Conservation (phyloP, 83 land plant species). For the Isoetes engelmannii region DNA sequence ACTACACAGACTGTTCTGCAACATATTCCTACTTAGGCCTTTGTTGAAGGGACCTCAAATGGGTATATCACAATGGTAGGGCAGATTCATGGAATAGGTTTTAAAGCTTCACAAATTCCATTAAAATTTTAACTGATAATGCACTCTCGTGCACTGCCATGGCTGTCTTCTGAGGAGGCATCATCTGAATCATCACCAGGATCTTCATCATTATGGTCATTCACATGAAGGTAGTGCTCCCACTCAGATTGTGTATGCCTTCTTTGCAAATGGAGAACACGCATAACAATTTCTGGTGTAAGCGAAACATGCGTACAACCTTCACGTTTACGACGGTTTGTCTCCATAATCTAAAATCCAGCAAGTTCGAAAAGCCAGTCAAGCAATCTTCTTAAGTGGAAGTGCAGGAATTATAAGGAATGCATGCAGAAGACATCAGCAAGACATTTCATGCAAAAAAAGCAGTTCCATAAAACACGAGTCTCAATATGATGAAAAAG, state of each 20-base stretch:
- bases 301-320: constrained; percentile 37
- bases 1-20: no score
- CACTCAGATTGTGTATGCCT: constrained; percentile 33
- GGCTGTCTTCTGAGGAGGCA: not conserved
- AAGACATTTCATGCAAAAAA: not conserved
- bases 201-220: constrained; percentile 16
- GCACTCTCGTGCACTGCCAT: no score
- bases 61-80: no score
- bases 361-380: not conserved
- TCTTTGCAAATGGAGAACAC: constrained; percentile 52
- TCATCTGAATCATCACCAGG: constrained; percentile 42
- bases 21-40: no score
- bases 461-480: not conserved
- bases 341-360: constrained; percentile 47
- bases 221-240: constrained; percentile 29
- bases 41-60: no score
- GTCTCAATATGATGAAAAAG: not conserved
- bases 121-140: no score
- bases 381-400: not conserved
- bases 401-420: not conserved
- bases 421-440: not conserved
- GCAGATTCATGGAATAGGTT: no score
- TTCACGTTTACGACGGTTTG: constrained; percentile 49
- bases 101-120: no score
- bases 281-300: constrained; percentile 54